A percentile compares a stretch with the other conserved stretches of the same genome.
These are phyloP conservation scores for Kodamaea derodonti DNA, from an alignment of 1,139 yeast genomes.

Conservation along the genomic window DNA sequence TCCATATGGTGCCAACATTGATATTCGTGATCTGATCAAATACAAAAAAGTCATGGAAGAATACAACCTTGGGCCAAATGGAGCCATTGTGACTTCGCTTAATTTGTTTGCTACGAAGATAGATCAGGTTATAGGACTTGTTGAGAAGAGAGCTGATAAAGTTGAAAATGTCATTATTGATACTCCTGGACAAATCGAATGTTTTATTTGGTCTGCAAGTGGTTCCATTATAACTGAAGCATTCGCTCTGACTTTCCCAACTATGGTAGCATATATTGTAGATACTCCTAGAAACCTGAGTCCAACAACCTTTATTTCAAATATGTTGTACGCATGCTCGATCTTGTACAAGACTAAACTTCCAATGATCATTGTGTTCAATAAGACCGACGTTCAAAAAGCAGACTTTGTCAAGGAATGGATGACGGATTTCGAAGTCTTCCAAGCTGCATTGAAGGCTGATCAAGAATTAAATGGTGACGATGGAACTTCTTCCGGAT, in stretches of 20 bases:
- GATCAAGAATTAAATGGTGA: slow-evolving; percentile 64
- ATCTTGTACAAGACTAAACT: slow-evolving; percentile 92
- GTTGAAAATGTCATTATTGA: slow-evolving; percentile 79
- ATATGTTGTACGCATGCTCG: slow-evolving; percentile 97
- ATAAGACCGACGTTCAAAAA: slow-evolving; percentile 85
- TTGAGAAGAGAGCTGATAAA: slow-evolving; percentile 71
- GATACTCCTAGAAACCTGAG: slow-evolving; percentile 94
- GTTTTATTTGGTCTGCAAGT: slow-evolving; percentile 95
- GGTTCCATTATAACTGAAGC: slow-evolving; percentile 97
- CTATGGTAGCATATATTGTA: slow-evolving; percentile 90
- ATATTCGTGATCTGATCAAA: slow-evolving; percentile 92
- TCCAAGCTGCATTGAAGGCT: slow-evolving; percentile 71
- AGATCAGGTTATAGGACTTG: slow-evolving; percentile 85
- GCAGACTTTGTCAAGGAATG: slow-evolving; percentile 90
- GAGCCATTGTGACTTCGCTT: slow-evolving; percentile 94
- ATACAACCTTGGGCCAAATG: slow-evolving; percentile 93
- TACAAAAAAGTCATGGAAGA: slow-evolving; percentile 94
- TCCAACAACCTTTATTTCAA: slow-evolving; percentile 96
- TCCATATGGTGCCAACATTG: slow-evolving; percentile 93
- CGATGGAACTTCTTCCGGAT: slow-evolving; percentile 76
- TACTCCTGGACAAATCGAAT: slow-evolving; percentile 98
- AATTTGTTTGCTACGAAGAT: slow-evolving; percentile 92
- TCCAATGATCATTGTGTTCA: slow-evolving; percentile 96
- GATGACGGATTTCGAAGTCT: slow-evolving; percentile 95
- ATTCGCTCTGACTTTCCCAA: slow-evolving; percentile 92